Base-by-base conservation (phyloP, 352 stramenopile genomes). In the Pythium phragmiticola region DNA sequence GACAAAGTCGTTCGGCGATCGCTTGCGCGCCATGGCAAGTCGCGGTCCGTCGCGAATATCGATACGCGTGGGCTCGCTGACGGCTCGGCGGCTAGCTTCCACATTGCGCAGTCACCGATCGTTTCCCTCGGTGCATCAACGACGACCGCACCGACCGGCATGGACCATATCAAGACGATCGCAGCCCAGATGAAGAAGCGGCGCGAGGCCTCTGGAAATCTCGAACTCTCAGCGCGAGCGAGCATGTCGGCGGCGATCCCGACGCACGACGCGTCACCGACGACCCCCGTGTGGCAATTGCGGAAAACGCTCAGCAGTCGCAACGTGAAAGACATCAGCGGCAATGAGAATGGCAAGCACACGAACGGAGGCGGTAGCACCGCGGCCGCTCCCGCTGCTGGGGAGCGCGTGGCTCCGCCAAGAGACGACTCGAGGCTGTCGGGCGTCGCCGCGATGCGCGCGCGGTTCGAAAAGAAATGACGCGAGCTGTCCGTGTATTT, bases 151-250 rank as follows among this genome's bases (percentile, higher is more conserved):
- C 21, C 43, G 16, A 63, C 57, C 2, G 57, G 51, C 12, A 67
- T 87, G 74, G 74, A 92, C 57, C 77, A 92, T 61, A 89, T 92
- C 70, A 87, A 87, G 52, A 76, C 73, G 3, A 80, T 90, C 19
- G 82, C 82, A 6, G 79, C 80, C 17, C 77, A 85, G 49, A 92
- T 92, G 82, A 89, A 92, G 72, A 80, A 88, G 56, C 77, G 78
- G 36, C 73, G 82, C 14, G 73, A 78, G 37, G 66, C 58, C 7
- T 56, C 58, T 11, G 51, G 50, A 4, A 51, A 43, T 23, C n/a
- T 47, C 17, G 62, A 63, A 6, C 46, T 36, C 19, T 19, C 51
- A 2, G 55, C 43, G 0, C 30, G 41, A 42, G 41, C 51, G 36
- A 61, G 41, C 34, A 59, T 65, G 59, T 49, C 59, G 11, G 50